Conservation (phyloP, 208 protist genomes). For the Trypanosoma melophagium region DNA sequence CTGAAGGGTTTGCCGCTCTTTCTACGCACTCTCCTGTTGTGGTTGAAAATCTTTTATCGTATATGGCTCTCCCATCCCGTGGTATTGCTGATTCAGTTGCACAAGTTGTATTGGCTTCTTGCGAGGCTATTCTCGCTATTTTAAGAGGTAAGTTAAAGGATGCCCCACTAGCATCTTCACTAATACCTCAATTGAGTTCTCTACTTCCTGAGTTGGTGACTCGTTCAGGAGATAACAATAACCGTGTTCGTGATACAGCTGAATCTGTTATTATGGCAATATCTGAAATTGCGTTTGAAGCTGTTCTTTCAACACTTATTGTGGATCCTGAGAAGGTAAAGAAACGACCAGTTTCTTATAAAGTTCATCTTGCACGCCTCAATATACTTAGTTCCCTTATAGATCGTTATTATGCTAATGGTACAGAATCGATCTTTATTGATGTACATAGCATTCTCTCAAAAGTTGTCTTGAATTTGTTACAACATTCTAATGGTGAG, state of each 20-base stretch:
- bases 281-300: constrained; percentile 50
- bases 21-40: constrained; percentile 36
- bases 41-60: constrained; percentile 56
- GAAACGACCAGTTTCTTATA: constrained; percentile 57
- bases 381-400: constrained; percentile 73
- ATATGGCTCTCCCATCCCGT: constrained; percentile 59
- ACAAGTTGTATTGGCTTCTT: constrained; percentile 66
- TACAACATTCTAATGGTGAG: constrained; percentile 77
- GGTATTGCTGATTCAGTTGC: constrained; percentile 71
- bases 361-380: constrained; percentile 62
- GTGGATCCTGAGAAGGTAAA: constrained; percentile 59
- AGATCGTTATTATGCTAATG: constrained; percentile 60
- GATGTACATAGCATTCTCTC: constrained; percentile 50
- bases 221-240: constrained; percentile 77
- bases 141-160: constrained; percentile 39
- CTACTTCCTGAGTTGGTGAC: constrained; percentile 53
- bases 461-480: constrained; percentile 56
- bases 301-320: constrained; percentile 51
- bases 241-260: constrained; percentile 62
- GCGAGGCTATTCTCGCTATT: constrained; percentile 63
- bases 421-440: constrained; percentile 32
- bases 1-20: constrained; percentile 47
- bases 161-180: constrained; percentile 20
- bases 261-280: constrained; percentile 52
- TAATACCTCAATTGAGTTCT: constrained; percentile 24